Evolutionary conservation across 805 yeast genomes (phyloP), one percentile per base, ranked within the genome.

Genomic region (Candida succiphila): DNA sequence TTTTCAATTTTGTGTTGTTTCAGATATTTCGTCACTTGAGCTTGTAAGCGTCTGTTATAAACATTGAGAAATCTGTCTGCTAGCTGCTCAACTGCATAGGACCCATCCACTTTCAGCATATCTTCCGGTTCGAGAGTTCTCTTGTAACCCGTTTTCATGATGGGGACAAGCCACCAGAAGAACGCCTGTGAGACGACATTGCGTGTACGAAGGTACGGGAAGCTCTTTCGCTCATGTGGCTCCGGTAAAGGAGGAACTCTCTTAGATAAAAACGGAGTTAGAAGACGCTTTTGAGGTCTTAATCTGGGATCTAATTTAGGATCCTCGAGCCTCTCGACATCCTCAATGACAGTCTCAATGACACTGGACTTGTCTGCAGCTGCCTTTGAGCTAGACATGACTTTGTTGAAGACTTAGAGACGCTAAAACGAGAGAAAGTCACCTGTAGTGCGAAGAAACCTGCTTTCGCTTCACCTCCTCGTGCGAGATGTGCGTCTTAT

Each of bases 111-210:
- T 36, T 53, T 54, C 44, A 52, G 81, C 39, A 82, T 52, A 56
- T 83, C 92, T 31, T 70, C 69, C 2, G 82, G 76, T 34, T 71
- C 74, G 31, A 83, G 58, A 0, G 86, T 78, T 45, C 94, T 64
- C 49, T 69, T 73, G 51, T 83, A 83, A 7, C 94, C 92, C 7
- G 69, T 68, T 17, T 57, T 56, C 62, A 84, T 54, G 21, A 82
- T 43, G 1, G 89, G 89, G 14, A 56, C 34, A 26, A 80, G 60
- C 92, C 94, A 83, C 66, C 76, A 63, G 48, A 79, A 75, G 40
- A 75, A 69, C 0, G 63, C 30, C 42, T 56, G 56, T 12, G 66
- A 62, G 9, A 75, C 33, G n/a, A 61, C 32, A 32, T 66, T 66
- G n/a, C n/a, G n/a, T 13, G 67, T 60, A 10, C 47, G 41, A 19